A percentile compares a stretch with the other conserved stretches of the same genome.
Evolutionary conservation across 495 filamentous ascomycete species (phyloP).

Genomic region (Neurospora tetraspora): DNA sequence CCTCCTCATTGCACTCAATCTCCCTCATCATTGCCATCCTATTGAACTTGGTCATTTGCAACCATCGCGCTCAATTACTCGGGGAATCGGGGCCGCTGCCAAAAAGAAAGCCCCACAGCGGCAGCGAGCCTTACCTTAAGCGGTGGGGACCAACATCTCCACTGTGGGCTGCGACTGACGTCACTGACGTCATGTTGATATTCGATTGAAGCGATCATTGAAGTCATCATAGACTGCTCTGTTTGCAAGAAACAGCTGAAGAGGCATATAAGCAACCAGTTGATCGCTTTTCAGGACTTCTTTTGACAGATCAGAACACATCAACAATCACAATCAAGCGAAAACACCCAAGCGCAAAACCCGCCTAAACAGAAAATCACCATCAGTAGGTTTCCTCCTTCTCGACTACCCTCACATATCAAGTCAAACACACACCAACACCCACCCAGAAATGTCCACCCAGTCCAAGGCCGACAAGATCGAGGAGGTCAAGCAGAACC

Average conservation of each 20-base stretch:
- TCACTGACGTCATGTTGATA: background rate
- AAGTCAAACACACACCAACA: background rate
- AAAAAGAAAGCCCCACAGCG: background rate
- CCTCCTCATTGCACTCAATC: no score
- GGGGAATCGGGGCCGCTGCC: background rate
- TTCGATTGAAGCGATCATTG: background rate
- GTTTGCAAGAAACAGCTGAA: background rate
- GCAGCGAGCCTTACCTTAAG: background rate
- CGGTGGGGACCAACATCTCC: background rate
- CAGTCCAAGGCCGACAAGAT: conserved; percentile 53
- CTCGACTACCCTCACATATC: background rate
- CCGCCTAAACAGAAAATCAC: background rate
- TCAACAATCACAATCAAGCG: background rate
- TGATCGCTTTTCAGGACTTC: background rate
- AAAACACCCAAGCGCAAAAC: background rate
- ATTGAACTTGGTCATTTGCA: no score
- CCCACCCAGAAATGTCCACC: conserved; percentile 15
- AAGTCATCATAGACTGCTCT: background rate
- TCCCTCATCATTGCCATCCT: no score
- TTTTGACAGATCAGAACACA: background rate
- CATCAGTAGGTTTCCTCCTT: background rate
- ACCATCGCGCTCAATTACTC: no score
- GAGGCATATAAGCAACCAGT: background rate
- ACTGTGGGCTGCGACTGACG: background rate
- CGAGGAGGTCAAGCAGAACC: conserved; percentile 54